These are phyloP conservation scores for Hortiboletus rubellus DNA, from an alignment of 1,284 basidiomycete genomes.

Conservation along the genomic window DNA sequence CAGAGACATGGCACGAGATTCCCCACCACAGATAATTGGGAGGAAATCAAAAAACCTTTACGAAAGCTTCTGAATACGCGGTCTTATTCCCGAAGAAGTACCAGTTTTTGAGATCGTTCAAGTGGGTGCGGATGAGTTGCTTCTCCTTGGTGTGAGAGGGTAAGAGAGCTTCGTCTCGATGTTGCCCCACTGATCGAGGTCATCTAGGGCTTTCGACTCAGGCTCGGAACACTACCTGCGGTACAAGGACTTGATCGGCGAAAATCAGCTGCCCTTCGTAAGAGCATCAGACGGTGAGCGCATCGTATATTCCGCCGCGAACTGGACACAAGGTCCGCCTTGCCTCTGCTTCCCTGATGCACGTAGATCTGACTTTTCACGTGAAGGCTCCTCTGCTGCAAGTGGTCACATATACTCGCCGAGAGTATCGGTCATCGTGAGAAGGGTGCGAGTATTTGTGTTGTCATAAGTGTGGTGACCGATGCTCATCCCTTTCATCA, in stretches of 20 bases:
- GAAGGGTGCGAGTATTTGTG: conserved; percentile 44
- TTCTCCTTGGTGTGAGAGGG: conserved; percentile 48
- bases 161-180: conserved; percentile 37
- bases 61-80: too few relatives aligned
- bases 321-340: conserved; percentile 65
- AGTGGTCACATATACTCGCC: conserved; percentile 44
- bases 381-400: conserved; percentile 53
- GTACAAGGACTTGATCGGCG: conserved; percentile 50
- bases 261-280: conserved; percentile 58
- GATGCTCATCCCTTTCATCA: conserved; percentile 6
- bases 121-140: too few relatives aligned
- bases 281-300: conserved; percentile 61
- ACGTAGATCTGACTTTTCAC: neutral
- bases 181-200: neutral
- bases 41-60: too few relatives aligned
- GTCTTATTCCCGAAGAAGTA: too few relatives aligned
- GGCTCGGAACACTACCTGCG: conserved; percentile 51
- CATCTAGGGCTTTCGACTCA: conserved; percentile 48
- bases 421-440: conserved; percentile 53
- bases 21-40: too few relatives aligned
- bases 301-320: conserved; percentile 65
- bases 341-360: neutral
- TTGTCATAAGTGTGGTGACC: neutral
- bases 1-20: too few relatives aligned
- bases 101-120: too few relatives aligned